phyloP scores from a whole-genome alignment of 2,329 filamentous ascomycete genomes.

The Xylaria arbuscula region DNA sequence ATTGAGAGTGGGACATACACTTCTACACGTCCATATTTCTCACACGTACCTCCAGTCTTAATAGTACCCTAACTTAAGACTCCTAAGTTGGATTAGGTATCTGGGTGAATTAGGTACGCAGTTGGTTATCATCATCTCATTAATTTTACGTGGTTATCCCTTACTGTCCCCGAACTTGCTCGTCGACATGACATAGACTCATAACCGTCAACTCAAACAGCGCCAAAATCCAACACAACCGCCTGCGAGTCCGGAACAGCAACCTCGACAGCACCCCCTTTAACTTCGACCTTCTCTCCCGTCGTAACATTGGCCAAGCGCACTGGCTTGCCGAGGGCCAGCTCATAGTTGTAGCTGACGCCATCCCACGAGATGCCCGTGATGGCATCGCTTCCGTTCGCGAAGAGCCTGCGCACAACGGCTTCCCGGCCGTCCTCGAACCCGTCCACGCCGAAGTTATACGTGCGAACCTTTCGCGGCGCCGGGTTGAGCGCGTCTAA shows the following conservation, averaged over 20 bases:
- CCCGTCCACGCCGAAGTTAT: slow-evolving; percentile 55
- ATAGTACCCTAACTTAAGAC: not conserved
- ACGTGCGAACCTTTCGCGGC: slow-evolving; percentile 52
- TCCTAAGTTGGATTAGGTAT: not conserved
- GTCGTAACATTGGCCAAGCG: slow-evolving; percentile 65
- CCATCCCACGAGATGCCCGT: slow-evolving; percentile 71
- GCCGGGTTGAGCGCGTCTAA: slow-evolving; percentile 44
- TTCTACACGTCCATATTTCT: not conserved
- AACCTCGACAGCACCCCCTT: slow-evolving; percentile 53
- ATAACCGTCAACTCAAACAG: slow-evolving; percentile 10
- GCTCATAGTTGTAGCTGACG: slow-evolving; percentile 70
- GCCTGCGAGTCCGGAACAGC: slow-evolving; percentile 58
- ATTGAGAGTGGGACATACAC: not conserved
- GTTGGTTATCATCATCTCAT: not conserved
- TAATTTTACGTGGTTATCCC: not conserved
- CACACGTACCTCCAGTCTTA: not conserved
- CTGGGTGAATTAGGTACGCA: too few relatives aligned
- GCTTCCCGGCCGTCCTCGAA: slow-evolving; percentile 34
- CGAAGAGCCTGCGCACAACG: slow-evolving; percentile 62
- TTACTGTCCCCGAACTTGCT: too few relatives aligned
- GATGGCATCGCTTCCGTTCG: slow-evolving; percentile 73
- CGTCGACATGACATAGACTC: not conserved
- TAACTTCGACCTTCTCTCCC: slow-evolving; percentile 56
- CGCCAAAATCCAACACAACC: slow-evolving; percentile 52
- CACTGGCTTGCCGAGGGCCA: slow-evolving; percentile 65